Evolutionary conservation across 1,139 yeast genomes (phyloP).

Genomic region (Hyphopichia fennica): DNA sequence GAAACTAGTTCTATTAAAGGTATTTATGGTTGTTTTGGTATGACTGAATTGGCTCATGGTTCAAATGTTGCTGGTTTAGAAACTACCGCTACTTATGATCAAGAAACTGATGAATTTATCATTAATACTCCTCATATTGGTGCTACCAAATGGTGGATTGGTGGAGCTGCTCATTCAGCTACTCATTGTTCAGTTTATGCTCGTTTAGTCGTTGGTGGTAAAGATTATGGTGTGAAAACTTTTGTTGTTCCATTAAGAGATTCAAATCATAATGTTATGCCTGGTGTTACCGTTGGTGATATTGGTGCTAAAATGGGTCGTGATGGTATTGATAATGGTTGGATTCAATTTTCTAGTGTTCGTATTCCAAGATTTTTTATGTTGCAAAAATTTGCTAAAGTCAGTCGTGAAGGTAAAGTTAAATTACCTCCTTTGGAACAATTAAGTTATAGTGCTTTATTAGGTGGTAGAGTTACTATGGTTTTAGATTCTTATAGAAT

Average conservation of each 20-base stretch:
- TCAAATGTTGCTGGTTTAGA: conserved; percentile 48
- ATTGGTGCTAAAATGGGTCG: conserved; percentile 53
- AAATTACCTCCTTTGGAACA: conserved; percentile 47
- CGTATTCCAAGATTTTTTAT: conserved; percentile 47
- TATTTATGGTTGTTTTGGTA: conserved; percentile 48
- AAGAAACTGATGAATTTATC: conserved; percentile 40
- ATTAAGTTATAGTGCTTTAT: conserved; percentile 46
- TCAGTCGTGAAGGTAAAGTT: conserved; percentile 40
- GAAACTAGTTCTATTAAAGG: conserved; percentile 38
- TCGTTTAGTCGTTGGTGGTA: conserved; percentile 42
- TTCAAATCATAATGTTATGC: conserved; percentile 41
- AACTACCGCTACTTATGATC: conserved; percentile 48
- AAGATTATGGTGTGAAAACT: conserved; percentile 52
- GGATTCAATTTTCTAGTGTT: conserved; percentile 49
- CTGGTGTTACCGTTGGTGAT: conserved; percentile 47
- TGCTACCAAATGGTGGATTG: conserved; percentile 56
- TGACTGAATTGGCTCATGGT: conserved; percentile 53
- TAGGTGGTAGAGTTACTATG: conserved; percentile 49
- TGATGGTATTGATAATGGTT: conserved; percentile 51
- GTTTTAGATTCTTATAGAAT: conserved; percentile 46
- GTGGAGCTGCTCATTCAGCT: conserved; percentile 53
- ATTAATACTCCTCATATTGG: conserved; percentile 51
- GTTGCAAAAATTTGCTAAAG: conserved; percentile 51
- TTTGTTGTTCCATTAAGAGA: conserved; percentile 50
- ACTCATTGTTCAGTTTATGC: conserved; percentile 47